phyloP scores from a whole-genome alignment of 1,284 basidiomycete genomes.

The Inonotus obliquus region DNA sequence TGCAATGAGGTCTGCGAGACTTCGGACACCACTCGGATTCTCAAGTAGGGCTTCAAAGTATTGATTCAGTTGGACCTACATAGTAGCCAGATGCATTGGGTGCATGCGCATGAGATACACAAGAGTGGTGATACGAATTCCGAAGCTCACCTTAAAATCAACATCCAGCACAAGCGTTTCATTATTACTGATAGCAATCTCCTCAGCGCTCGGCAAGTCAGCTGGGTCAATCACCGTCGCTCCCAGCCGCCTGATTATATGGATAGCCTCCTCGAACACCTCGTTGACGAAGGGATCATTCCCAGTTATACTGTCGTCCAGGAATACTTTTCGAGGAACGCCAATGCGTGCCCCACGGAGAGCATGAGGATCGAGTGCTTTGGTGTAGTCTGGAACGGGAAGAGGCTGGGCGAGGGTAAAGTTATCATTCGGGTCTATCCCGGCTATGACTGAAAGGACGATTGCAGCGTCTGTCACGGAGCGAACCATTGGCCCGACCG shows the following conservation, averaged over 20 bases:
- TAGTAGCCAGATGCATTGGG: not conserved
- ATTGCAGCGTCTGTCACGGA: slow-evolving; percentile 56
- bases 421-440: slow-evolving; percentile 54
- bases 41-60: slow-evolving; percentile 40
- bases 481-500: slow-evolving; percentile 57
- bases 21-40: slow-evolving; percentile 51
- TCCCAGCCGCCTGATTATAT: slow-evolving; percentile 44
- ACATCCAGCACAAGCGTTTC: slow-evolving; percentile 48
- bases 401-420: slow-evolving; percentile 54
- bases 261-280: slow-evolving; percentile 47
- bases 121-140: not conserved
- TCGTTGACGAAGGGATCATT: slow-evolving; percentile 40
- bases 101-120: not conserved
- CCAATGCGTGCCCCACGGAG: slow-evolving; percentile 56
- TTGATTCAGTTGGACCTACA: slow-evolving; percentile 45
- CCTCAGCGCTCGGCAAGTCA: slow-evolving; percentile 51
- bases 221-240: slow-evolving; percentile 61
- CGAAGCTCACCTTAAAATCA: slow-evolving; percentile 51
- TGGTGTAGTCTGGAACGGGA: slow-evolving; percentile 49
- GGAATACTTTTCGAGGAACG: slow-evolving; percentile 45
- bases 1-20: slow-evolving; percentile 49
- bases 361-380: slow-evolving; percentile 44
- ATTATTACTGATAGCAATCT: slow-evolving; percentile 45
- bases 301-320: slow-evolving; percentile 38
- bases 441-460: slow-evolving; percentile 56